Evolutionary conservation across 208 protist species (phyloP), one percentile per base, ranked within the genome.

Genomic region (Trypanosoma platydactyli): DNA sequence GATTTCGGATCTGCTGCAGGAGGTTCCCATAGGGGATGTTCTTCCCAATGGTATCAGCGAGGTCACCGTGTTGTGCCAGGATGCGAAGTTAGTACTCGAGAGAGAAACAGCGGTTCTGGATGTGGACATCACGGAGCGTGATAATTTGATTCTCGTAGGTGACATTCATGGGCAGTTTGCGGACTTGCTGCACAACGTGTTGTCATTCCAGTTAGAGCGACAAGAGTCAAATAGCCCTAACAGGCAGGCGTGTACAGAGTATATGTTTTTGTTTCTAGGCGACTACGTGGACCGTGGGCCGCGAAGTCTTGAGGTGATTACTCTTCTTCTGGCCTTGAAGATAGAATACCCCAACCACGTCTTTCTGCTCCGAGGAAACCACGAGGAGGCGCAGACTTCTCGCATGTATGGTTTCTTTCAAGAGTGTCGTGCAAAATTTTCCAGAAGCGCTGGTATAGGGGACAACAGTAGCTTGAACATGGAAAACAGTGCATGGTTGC

Each of bases 261-360:
- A 76, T 27, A 81, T 83, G 15, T 96, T 97, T 71, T 79, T 99
- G n/a, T 99, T 99, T 74, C 87, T 99, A 45, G 97, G 98, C 38
- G 97, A 99, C 72, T 99, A 98, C 70, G 98, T 99, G 9, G 98
- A 99, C 71, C 87, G 97, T 50, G 97, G 97, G 0, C 77, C 88
- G 48, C 77, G 86, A 41, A 81, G 86, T 29, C 69, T 96, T 9
- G 91, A 96, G 71, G 80, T 91, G 0, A 89, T 96, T 45, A 58
- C 91, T 12, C 84, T 95, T 11, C 71, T 97, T 3, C 57, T 95
- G 6, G 88, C 86, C 1, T 77, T 95, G 45, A 94, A 96, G 68
- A 54, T 95, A 29, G 84, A 93, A 71, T 91, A 91, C 49, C 92
- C 89, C 13, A 80, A 86, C 55, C 83, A 94, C 69, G 67, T 97